These are phyloP conservation scores for Diacronema lutheri DNA, from an alignment of 78 protist genomes.

Conservation along the genomic window DNA sequence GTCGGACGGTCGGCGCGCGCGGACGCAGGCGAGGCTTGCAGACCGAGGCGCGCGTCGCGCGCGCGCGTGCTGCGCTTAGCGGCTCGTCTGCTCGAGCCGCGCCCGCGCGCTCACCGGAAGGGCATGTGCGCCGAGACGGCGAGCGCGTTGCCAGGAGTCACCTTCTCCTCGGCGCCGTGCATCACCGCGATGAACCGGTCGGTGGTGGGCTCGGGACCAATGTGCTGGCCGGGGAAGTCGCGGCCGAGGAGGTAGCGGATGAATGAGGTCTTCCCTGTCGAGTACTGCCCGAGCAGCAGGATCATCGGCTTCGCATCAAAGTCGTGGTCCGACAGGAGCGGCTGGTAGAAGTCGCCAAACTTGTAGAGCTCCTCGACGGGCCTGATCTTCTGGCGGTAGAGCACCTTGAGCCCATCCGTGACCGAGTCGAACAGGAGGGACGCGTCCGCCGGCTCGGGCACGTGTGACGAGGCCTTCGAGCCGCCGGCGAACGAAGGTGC, in stretches of 20 bases:
- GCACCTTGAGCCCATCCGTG: slow-evolving; percentile 14
- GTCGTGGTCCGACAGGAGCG: slow-evolving; percentile 1
- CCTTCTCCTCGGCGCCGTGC: slow-evolving; percentile 73
- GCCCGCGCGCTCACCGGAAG: slow-evolving; percentile 26
- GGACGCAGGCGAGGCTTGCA: too few species aligned
- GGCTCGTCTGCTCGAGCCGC: too few species aligned
- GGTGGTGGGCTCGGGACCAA: slow-evolving; percentile 91
- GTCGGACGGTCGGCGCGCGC: too few species aligned
- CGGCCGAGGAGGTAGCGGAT: slow-evolving; percentile 36
- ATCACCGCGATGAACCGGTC: slow-evolving; percentile 86
- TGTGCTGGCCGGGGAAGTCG: slow-evolving; percentile 38
- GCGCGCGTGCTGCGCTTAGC: too few species aligned
- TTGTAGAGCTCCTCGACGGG: not conserved
- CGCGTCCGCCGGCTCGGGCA: too few species aligned
- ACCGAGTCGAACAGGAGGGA: slow-evolving; percentile 10
- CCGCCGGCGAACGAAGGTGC: too few species aligned
- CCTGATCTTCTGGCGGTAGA: slow-evolving; percentile 8
- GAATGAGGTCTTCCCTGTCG: slow-evolving; percentile 60
- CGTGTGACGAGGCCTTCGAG: too few species aligned
- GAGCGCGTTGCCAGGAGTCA: slow-evolving; percentile 74
- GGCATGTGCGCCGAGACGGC: slow-evolving; percentile 71
- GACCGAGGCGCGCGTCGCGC: too few species aligned
- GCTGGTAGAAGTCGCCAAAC: slow-evolving; percentile 13
- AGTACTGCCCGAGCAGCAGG: slow-evolving; percentile 77
- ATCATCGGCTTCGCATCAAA: slow-evolving; percentile 51